Evolutionary conservation across 768 basidiomycete genomes (phyloP), one percentile per base, ranked within the genome.

Genomic region (Leccinum arenicola): DNA sequence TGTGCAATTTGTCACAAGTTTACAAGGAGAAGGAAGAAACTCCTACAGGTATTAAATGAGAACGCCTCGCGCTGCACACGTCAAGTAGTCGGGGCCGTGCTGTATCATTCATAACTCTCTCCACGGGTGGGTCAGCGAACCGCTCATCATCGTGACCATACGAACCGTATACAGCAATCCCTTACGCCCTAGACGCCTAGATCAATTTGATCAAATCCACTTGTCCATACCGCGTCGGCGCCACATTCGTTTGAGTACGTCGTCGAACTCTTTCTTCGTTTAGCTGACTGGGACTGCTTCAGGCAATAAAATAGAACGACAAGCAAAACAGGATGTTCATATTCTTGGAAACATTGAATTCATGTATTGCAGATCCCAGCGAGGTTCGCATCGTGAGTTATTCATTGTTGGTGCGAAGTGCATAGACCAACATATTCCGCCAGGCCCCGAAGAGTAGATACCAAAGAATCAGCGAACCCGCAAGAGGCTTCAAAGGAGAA

Each of bases 371-470:
- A 8, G 55, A 63, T 8, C 60, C 57, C 47, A 58, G 59, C 23
- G 59, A 71, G 15, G 33, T 47, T 6, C 56, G 59, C 43, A 1
- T 40, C 29, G 68, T 71, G 52, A 48, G 68, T 58, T 7, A 19
- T 55, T 51, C 10, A 9, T n/a, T 48, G 47, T 25, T 29, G 45
- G 17, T 33, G 4, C 10, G 21, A 33, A 3, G 45, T 33, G 33
- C 45, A 51, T 25, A 36, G 12, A 23, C 29, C 55, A 17, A 60
- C 19, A 12, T 49, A 3, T 49, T 31, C 8, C 5, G 8, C 15
- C 60, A 65, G 69, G 52, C 65, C 23, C 60, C 63, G 21, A 71
- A 57, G 48, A 57, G 51, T 10, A 40, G 50, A 35, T 69, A 69
- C 19, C 52, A 54, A 55, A 57, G 52, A 53, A 52, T 33, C 12